These are phyloP conservation scores for Syncephalis plumigaleata DNA, from an alignment of 371 early-diverging fungal species.

Conservation along the genomic window DNA sequence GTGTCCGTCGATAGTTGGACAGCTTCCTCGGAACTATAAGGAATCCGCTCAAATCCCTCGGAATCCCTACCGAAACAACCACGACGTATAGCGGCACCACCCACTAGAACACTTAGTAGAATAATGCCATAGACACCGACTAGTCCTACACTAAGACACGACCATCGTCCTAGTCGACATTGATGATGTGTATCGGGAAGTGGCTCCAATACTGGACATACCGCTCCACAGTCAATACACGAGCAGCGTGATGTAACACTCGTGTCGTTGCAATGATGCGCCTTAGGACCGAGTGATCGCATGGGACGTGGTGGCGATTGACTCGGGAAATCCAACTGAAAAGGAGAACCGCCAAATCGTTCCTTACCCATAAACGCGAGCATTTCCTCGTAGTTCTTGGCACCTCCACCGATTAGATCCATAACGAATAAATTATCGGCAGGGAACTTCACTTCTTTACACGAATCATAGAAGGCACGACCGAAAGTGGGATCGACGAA, in stretches of 20 bases:
- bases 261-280: slow-evolving; percentile 33
- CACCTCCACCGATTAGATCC: slow-evolving; percentile 61
- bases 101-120: slow-evolving; percentile 13
- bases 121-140: slow-evolving; percentile 25
- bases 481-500: slow-evolving; percentile 41
- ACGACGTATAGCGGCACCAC: slow-evolving; percentile 14
- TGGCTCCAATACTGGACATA: slow-evolving; percentile 35
- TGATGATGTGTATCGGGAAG: slow-evolving; percentile 24
- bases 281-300: slow-evolving; percentile 20
- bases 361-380: slow-evolving; percentile 42
- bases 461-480: slow-evolving; percentile 43
- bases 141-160: slow-evolving; percentile 40
- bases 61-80: slow-evolving; percentile 12
- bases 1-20: slow-evolving; percentile 21
- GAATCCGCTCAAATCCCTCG: slow-evolving; percentile 28
- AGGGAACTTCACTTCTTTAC: slow-evolving; percentile 58
- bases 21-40: slow-evolving; percentile 18
- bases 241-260: slow-evolving; percentile 39
- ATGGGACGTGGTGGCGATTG: slow-evolving; percentile 10
- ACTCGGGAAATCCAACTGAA: slow-evolving; percentile 45
- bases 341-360: slow-evolving; percentile 42
- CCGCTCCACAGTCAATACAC: slow-evolving; percentile 48
- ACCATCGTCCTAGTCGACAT: slow-evolving; percentile 29
- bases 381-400: slow-evolving; percentile 45
- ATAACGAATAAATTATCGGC: slow-evolving; percentile 47